These are phyloP conservation scores for Capsicum chinense DNA, from an alignment of 257 asterid species.

Conservation along the genomic window DNA sequence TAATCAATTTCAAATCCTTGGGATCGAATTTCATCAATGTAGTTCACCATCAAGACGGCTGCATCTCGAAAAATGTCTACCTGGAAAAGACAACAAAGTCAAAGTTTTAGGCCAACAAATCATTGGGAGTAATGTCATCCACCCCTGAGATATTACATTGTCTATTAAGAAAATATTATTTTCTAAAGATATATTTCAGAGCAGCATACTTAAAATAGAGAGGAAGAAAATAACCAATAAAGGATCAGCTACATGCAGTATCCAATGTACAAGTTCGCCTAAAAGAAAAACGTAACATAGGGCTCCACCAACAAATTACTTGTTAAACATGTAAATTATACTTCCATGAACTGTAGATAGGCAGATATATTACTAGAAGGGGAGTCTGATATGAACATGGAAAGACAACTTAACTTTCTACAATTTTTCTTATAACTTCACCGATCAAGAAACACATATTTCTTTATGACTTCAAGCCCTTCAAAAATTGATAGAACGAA, in stretches of 20 bases:
- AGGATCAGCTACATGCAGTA: not conserved
- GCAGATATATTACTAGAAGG: not conserved
- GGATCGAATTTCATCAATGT: slow-evolving; percentile 82
- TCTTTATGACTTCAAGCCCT: not conserved
- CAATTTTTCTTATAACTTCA: not conserved
- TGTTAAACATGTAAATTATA: not conserved
- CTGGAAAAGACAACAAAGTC: slow-evolving; percentile 45
- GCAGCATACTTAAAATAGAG: not conserved
- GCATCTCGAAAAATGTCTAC: slow-evolving; percentile 98
- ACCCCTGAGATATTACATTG: not conserved
- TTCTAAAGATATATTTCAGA: not conserved
- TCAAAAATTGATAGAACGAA: not conserved
- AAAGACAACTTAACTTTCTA: not conserved
- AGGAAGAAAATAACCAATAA: not conserved
- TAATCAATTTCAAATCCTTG: slow-evolving; percentile 89
- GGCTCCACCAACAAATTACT: slow-evolving; percentile 4
- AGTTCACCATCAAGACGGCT: slow-evolving; percentile 89
- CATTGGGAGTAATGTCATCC: slow-evolving; percentile 15
- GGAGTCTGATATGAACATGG: not conserved
- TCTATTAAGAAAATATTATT: not conserved
- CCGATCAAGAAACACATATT: not conserved
- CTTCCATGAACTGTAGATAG: not conserved
- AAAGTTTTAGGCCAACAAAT: not conserved
- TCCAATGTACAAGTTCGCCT: not conserved
- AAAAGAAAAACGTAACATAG: not conserved